A percentile compares a stretch with the other conserved stretches of the same genome.
Conservation (phyloP, 768 basidiomycete genomes). For the Phanerodontia chrysosporium region DNA sequence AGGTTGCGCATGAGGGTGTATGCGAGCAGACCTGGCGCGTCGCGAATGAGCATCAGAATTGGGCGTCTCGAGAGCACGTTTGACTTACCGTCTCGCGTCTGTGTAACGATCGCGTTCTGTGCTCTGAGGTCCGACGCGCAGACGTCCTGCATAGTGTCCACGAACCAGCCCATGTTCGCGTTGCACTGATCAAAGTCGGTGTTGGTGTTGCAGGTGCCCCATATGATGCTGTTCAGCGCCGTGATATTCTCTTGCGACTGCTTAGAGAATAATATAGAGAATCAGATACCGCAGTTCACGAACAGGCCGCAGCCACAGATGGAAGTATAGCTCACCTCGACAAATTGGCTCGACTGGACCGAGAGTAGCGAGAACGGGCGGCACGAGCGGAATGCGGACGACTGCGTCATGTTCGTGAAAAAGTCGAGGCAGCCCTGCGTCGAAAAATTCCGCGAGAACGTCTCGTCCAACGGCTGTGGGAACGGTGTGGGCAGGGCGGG, state of each 20-base stretch:
- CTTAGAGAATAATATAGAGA: slow-evolving; percentile 10
- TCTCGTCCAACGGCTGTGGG: slow-evolving; percentile 68
- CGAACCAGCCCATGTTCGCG: slow-evolving; percentile 67
- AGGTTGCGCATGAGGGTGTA: slow-evolving; percentile 59
- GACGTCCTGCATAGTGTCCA: slow-evolving; percentile 37
- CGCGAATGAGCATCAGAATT: too few relatives aligned
- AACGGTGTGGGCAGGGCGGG: slow-evolving; percentile 64
- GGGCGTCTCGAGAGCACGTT: not conserved
- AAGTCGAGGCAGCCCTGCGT: slow-evolving; percentile 62
- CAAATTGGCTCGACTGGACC: slow-evolving; percentile 49
- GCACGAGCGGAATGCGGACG: slow-evolving; percentile 61
- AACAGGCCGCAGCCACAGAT: not conserved
- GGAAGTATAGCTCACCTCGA: slow-evolving; percentile 37
- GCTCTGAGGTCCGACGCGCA: slow-evolving; percentile 56
- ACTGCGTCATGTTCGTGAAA: slow-evolving; percentile 70
- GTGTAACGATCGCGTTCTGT: slow-evolving; percentile 46
- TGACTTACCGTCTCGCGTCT: slow-evolving; percentile 53
- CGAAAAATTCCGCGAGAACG: slow-evolving; percentile 62
- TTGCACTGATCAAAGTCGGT: slow-evolving; percentile 45
- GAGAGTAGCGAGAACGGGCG: slow-evolving; percentile 70
- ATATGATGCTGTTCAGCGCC: slow-evolving; percentile 61
- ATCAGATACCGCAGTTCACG: slow-evolving; percentile 3
- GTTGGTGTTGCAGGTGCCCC: slow-evolving; percentile 77
- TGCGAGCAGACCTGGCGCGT: slow-evolving; percentile 48
- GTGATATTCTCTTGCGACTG: slow-evolving; percentile 66